Conservation (phyloP, 2,329 filamentous ascomycete species). For the Cordyceps javanica region DNA sequence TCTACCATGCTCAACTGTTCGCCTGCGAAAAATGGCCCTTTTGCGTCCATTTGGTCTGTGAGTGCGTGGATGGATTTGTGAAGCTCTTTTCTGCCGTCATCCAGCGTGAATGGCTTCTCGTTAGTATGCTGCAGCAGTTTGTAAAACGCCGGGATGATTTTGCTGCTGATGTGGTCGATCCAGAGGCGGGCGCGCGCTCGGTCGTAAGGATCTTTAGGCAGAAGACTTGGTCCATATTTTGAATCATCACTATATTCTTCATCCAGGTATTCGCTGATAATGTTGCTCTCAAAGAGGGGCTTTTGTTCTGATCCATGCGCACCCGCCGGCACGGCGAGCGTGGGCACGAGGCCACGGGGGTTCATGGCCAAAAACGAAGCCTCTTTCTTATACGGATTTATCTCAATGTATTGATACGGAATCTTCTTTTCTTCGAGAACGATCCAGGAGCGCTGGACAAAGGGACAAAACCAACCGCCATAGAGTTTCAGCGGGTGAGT, state of each 20-base stretch:
- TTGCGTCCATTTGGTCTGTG: conserved; percentile 51
- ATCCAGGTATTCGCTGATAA: conserved; percentile 71
- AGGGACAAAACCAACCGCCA: conserved; percentile 68
- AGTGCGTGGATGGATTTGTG: conserved; percentile 53
- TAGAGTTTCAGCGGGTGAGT: conserved; percentile 59
- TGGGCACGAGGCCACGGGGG: conserved; percentile 69
- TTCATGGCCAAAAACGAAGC: conserved; percentile 63
- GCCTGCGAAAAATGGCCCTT: conserved; percentile 61
- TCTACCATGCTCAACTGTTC: conserved; percentile 60
- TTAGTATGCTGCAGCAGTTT: conserved; percentile 51
- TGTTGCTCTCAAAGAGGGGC: conserved; percentile 65
- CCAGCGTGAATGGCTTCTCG: conserved; percentile 41
- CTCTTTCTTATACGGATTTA: conserved; percentile 73
- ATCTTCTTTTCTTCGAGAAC: conserved; percentile 67
- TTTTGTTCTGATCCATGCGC: conserved; percentile 32
- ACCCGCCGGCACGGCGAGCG: conserved; percentile 45
- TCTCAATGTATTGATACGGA: conserved; percentile 68
- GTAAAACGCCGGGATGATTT: conserved; percentile 66
- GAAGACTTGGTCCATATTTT: conserved; percentile 39
- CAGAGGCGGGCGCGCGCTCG: conserved; percentile 62
- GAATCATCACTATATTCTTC: conserved; percentile 53
- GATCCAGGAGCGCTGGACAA: conserved; percentile 67
- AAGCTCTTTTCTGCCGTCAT: conserved; percentile 52
- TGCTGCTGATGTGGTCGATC: conserved; percentile 64
- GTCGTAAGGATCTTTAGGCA: conserved; percentile 57